Conservation (phyloP, 257 asterid species). For the Apocynum venetum region DNA sequence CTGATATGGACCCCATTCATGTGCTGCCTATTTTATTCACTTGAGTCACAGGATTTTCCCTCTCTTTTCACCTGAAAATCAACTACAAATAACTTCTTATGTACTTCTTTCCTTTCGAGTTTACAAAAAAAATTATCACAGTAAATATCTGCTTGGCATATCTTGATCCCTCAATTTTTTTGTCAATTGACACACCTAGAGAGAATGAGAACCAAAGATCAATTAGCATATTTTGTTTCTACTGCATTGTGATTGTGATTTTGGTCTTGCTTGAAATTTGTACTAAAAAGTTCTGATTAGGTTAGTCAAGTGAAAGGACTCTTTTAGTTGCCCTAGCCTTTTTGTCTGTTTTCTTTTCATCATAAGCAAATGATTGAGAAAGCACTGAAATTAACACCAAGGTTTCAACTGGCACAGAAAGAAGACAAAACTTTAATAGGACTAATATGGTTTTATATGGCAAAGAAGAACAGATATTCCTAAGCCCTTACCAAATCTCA, state of each 20-base stretch:
- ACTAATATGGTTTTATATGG: slow-evolving; percentile 2
- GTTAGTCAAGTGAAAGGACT: neutral
- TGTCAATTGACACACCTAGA: neutral
- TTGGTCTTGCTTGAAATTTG: neutral
- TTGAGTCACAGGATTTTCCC: neutral
- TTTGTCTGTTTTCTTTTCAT: slow-evolving; percentile 3
- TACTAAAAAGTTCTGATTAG: neutral
- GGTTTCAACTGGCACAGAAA: neutral
- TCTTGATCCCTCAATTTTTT: no score
- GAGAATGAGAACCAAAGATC: neutral
- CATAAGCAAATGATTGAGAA: slow-evolving; percentile 16
- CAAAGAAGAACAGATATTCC: neutral
- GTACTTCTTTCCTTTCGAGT: neutral
- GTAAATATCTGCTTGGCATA: neutral
- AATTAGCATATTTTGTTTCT: no score
- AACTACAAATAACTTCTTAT: neutral
- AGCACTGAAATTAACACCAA: neutral
- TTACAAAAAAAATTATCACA: neutral
- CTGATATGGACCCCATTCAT: slow-evolving; percentile 22
- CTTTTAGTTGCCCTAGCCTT: neutral
- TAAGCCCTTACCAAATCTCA: neutral
- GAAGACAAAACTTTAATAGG: neutral
- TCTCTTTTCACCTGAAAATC: neutral
- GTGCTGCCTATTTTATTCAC: neutral
- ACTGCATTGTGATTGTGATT: no score